These are phyloP conservation scores for Azolla pinnata DNA, from an alignment of 75 land plant genomes.

Conservation along the genomic window DNA sequence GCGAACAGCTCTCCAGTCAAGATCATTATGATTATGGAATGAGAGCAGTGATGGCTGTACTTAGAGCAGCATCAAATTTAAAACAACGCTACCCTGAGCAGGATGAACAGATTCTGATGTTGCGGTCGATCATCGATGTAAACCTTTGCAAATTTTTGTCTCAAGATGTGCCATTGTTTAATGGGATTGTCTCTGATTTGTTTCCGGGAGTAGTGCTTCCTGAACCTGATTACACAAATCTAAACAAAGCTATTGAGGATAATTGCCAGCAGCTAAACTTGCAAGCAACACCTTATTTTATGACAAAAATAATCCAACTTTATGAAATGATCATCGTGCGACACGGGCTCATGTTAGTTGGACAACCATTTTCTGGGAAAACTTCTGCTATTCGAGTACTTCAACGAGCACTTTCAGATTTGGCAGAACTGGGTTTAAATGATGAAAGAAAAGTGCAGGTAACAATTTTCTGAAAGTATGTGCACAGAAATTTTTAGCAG, in stretches of 20 bases:
- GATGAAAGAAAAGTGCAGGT: slow-evolving; percentile 33
- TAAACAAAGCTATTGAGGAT: slow-evolving; percentile 23
- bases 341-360: slow-evolving; percentile 35
- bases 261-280: slow-evolving; percentile 25
- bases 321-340: slow-evolving; percentile 43
- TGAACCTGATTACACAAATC: slow-evolving; percentile 27
- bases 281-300: slow-evolving; percentile 30
- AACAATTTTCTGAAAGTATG: neutral
- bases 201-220: slow-evolving; percentile 40
- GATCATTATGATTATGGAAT: slow-evolving; percentile 44
- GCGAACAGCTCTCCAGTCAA: slow-evolving; percentile 38
- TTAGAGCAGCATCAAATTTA: slow-evolving; percentile 33
- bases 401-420: slow-evolving; percentile 26
- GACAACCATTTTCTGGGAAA: slow-evolving; percentile 33
- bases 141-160: slow-evolving; percentile 38
- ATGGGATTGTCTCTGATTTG: slow-evolving; percentile 35
- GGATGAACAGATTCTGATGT: slow-evolving; percentile 31
- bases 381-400: slow-evolving; percentile 32
- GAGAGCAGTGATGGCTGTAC: slow-evolving; percentile 40
- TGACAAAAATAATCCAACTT: slow-evolving; percentile 29
- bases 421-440: slow-evolving; percentile 24
- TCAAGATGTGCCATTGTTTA: slow-evolving; percentile 37
- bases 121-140: slow-evolving; percentile 35
- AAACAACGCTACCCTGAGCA: slow-evolving; percentile 35
- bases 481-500: neutral